Evolutionary conservation across 164 flowering plant species (phyloP), one percentile per base, ranked within the genome.

Genomic region (Berberis vulgaris): DNA sequence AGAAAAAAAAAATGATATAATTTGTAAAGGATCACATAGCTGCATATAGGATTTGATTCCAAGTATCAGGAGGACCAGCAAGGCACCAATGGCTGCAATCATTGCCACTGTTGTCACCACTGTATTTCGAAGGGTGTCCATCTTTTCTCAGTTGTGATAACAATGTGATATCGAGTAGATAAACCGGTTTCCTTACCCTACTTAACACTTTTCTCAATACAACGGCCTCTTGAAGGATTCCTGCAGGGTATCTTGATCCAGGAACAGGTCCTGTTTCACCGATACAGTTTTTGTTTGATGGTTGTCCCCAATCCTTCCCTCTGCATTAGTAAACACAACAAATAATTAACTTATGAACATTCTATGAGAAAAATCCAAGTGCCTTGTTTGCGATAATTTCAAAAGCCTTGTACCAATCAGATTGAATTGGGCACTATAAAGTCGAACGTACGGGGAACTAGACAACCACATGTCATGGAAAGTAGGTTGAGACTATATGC

Each of bases 31-130:
- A 26, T 11, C 10, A 47, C 10, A 52, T 3, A 52, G 89, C 82
- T 43, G 94, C 81, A 66, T 91, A 87, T 2, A 91, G 74, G 55
- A 91, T 88, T 64, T 85, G 84, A 71, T 86, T 88, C 96, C 96
- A 88, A n/a, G 86, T 83, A 74, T 88, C 96, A 11, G 96, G 96
- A 63, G 86, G 42, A 13, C 96, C 96, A 0, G 96, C 89, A 13
- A 88, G 86, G 72, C 96, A 88, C 96, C 96, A 88, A 64, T 88
- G 96, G 74, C 92, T 86, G 70, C 96, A 88, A 70, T 91, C 97
- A 0, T 39, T 75, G 45, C 86, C 86, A 0, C 66, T 10, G 41
- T 72, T 79, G 0, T 68, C 77, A 0, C 80, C 84, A 41, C 83
- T 69, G 63, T 86, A 91, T 11, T 73, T 12, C 0, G 87, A 78